Evolutionary conservation across 2,329 filamentous ascomycete species (phyloP).

Genomic region (Dactylellina drechsleri): DNA sequence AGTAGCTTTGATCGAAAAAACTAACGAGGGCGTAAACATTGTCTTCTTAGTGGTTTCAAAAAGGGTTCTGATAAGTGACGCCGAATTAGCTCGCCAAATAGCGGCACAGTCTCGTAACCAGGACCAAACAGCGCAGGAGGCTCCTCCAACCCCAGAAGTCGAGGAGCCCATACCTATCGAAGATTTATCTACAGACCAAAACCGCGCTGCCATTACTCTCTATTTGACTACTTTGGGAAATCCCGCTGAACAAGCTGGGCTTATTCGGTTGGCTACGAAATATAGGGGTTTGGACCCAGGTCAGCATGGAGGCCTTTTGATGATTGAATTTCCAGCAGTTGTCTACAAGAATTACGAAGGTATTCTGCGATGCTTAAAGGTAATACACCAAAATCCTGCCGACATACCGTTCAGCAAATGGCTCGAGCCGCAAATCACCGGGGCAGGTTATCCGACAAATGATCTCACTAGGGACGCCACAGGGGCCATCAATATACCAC

Average conservation of each 20-base stretch:
- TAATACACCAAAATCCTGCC: constrained; percentile 55
- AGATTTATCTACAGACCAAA: constrained; percentile 56
- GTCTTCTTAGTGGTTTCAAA: constrained; percentile 57
- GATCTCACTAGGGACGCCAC: not conserved
- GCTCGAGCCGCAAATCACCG: constrained; percentile 53
- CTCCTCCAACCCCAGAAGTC: not conserved
- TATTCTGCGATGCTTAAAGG: constrained; percentile 59
- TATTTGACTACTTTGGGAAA: constrained; percentile 27
- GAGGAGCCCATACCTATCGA: not conserved
- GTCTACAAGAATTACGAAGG: constrained; percentile 59
- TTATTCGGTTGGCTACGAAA: constrained; percentile 19
- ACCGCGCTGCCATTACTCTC: constrained; percentile 56
- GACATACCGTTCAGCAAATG: constrained; percentile 58
- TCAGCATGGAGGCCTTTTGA: constrained; percentile 26
- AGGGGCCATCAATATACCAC: constrained; percentile 1
- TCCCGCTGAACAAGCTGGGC: constrained; percentile 19
- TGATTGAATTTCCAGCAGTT: constrained; percentile 60
- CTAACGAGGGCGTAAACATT: constrained; percentile 52
- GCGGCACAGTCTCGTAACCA: not conserved
- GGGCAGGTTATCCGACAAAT: not conserved
- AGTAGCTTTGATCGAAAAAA: constrained; percentile 40
- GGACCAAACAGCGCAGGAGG: no score
- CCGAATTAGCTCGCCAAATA: not conserved
- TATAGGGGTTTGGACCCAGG: not conserved
- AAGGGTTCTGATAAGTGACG: constrained; percentile 41